Base-by-base conservation (phyloP, 345 rosid species). In the Noccaea caerulescens region DNA sequence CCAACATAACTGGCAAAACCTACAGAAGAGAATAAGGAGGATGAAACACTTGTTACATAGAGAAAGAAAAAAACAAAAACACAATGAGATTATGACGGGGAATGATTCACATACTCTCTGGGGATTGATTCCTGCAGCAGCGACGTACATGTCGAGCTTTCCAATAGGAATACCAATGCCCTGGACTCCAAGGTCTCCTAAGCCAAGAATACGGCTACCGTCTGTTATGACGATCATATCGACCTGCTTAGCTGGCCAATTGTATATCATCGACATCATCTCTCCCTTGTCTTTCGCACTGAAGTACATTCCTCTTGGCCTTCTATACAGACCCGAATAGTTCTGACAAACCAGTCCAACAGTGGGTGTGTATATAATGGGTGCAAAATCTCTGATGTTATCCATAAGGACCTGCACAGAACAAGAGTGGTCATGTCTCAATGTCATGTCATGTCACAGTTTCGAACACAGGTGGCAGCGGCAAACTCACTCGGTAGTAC, bases 251-350 rank as follows among this genome's bases (percentile, higher is more conserved):
- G 89, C 82, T 58, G 99, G 99, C 97, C 99, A 94, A 62, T 91
- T 94, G 69, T 91, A 91, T 42, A 94, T 91, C 99, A 94, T 94
- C 39, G 99, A 94, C 98, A 91, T 89, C 99, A 94, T 94, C 82
- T 94, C 96, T 73, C 99, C 97, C 68, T 91, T 94, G 80, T 94
- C 99, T 85, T 88, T 91, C 33, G 97, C 99, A 77, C 99, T 89
- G 80, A 94, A 94, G 82, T 94, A 94, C 99, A 94, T 94, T 47
- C 99, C 99, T 72, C 97, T 87, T 1, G 99, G 99, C 13, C 99
- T 96, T 79, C 99, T 85, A 75, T 86, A 94, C 64, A 94, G 71
- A 38, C 99, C 99, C 3, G 99, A 94, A 81, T 91, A 94, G 71
- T 94, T 94, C 80, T 94, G 99, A 67, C 99, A 94, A 6, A 94